Evolutionary conservation across 139 green algal species (phyloP).

Genomic region (Eudorina sp.): DNA sequence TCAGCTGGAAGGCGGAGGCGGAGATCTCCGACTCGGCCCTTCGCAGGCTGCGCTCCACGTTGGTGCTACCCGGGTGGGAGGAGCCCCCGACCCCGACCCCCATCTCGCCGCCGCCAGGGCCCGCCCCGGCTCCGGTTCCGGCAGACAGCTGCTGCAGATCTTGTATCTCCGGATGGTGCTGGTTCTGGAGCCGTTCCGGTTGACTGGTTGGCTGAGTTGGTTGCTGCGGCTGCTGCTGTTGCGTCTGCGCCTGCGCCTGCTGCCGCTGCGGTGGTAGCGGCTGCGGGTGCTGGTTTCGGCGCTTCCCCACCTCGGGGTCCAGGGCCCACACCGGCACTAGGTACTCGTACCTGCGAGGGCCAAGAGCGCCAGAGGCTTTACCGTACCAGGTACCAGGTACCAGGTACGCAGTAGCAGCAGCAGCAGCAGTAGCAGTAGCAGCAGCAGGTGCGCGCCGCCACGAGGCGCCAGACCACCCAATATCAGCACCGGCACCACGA

Average conservation of each 20-base stretch:
- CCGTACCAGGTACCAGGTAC: no score
- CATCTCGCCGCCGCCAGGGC: no score
- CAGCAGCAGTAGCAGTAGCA: background rate
- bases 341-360: constrained; percentile 90
- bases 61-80: background rate
- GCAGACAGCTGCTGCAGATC: no score
- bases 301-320: constrained; percentile 35
- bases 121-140: no score
- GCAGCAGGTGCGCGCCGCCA: no score
- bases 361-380: background rate
- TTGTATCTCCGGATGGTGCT: background rate
- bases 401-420: background rate
- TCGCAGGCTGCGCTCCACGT: constrained; percentile 23
- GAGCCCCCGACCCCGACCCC: background rate
- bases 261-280: background rate
- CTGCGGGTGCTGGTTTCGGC: background rate
- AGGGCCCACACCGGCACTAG: constrained; percentile 84
- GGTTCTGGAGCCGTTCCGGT: background rate
- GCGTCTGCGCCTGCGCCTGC: background rate
- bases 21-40: background rate
- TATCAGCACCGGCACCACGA: no score
- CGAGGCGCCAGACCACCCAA: no score
- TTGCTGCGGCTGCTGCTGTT: background rate
- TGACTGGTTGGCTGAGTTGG: background rate
- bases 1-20: constrained; percentile 4